phyloP scores from a whole-genome alignment of 129 eudicot species.

The Tagetes erecta region DNA sequence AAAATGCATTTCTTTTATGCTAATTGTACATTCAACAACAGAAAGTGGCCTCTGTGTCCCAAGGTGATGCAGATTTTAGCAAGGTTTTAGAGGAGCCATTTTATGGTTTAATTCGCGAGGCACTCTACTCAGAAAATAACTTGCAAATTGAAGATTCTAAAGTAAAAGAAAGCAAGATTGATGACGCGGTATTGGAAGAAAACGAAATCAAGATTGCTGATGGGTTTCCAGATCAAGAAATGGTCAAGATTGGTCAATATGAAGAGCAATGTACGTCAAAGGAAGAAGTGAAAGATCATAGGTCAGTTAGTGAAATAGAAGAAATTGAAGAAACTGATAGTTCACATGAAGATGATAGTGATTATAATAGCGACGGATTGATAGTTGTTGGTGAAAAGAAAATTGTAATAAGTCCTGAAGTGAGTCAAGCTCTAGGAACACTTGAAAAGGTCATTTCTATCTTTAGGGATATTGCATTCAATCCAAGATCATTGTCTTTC shows the following conservation, averaged over 20 bases:
- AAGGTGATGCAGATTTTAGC: constrained; percentile 60
- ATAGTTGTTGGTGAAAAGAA: constrained; percentile 25
- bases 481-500: constrained; percentile 32
- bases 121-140: constrained; percentile 48
- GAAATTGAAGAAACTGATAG: constrained; percentile 30
- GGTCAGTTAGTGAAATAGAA: constrained; percentile 56
- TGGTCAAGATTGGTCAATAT: constrained; percentile 2
- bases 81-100: constrained; percentile 68
- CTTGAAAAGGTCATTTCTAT: constrained; percentile 67
- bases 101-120: constrained; percentile 62
- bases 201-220: constrained; percentile 21
- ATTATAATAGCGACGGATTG: neutral
- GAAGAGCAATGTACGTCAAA: constrained; percentile 27
- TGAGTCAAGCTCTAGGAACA: constrained; percentile 66
- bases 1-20: constrained; percentile 1
- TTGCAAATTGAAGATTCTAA: constrained; percentile 14
- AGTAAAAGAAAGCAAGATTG: constrained; percentile 26
- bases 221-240: constrained; percentile 27
- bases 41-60: constrained; percentile 71
- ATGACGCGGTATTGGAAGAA: constrained; percentile 26
- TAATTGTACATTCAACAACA: constrained; percentile 36
- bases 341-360: constrained; percentile 17
- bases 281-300: constrained; percentile 20
- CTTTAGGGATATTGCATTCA: constrained; percentile 47
- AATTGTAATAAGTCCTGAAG: constrained; percentile 61